These are phyloP conservation scores for Corynascus novoguineensis DNA, from an alignment of 495 filamentous ascomycete species.

Conservation along the genomic window DNA sequence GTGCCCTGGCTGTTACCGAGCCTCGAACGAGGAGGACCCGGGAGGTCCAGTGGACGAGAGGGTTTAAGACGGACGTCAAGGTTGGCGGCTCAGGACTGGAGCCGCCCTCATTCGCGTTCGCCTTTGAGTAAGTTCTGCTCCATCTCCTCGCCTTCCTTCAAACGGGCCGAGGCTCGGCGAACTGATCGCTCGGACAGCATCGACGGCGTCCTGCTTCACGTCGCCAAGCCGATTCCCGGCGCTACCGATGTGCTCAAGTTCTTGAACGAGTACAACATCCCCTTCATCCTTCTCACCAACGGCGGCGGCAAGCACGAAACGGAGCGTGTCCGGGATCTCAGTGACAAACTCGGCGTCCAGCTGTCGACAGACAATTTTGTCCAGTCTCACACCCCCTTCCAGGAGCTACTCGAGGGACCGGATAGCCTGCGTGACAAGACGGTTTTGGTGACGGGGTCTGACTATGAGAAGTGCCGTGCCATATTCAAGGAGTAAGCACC, in stretches of 20 bases:
- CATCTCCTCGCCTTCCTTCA: too few species aligned
- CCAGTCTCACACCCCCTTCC: slow-evolving; percentile 91
- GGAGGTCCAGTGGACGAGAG: not conserved
- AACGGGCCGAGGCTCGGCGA: too few species aligned
- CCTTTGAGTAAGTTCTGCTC: slow-evolving; percentile 36
- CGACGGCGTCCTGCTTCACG: slow-evolving; percentile 92
- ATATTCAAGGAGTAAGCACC: slow-evolving; percentile 66
- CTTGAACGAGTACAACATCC: slow-evolving; percentile 60
- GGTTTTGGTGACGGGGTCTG: slow-evolving; percentile 76
- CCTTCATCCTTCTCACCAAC: slow-evolving; percentile 93
- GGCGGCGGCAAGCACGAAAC: slow-evolving; percentile 85
- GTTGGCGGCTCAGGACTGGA: not conserved
- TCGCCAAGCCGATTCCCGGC: slow-evolving; percentile 70
- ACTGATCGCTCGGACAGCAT: slow-evolving; percentile 51
- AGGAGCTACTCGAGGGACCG: slow-evolving; percentile 40
- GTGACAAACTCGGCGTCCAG: slow-evolving; percentile 64
- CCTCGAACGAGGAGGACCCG: not conserved
- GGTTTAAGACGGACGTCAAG: slow-evolving; percentile 2
- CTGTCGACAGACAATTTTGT: slow-evolving; percentile 84
- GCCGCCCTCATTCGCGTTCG: slow-evolving; percentile 33
- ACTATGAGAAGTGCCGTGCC: slow-evolving; percentile 64
- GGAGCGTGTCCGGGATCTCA: slow-evolving; percentile 78
- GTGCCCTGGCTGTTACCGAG: not conserved
- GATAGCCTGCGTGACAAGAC: slow-evolving; percentile 53
- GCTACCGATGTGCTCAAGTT: slow-evolving; percentile 68